Base-by-base conservation (phyloP, 257 asterid species). In the Buddleja alternifolia region DNA sequence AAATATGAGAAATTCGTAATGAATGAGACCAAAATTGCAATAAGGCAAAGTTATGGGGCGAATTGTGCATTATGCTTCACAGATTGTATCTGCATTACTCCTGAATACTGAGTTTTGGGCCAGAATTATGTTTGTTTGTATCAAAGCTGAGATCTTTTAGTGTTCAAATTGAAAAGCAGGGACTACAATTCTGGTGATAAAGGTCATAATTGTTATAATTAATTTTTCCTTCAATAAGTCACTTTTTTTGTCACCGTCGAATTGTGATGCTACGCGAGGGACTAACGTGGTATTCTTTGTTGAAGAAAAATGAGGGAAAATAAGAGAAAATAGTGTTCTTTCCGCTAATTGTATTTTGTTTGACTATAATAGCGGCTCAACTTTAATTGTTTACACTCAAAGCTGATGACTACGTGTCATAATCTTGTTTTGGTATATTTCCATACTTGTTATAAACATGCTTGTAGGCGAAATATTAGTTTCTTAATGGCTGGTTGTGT, bases 381-480 rank as follows among this genome's bases (percentile, higher is more conserved):
- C 47, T 46, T 60, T 17, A 40, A 20, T 39, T 60, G 25, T 23
- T 42, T 42, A n/a, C 40, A 39, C 19, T 69, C 34, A 15, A 62
- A 32, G 42, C 7, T 39, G 63, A 47, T 32, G 10, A 34, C 19
- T 1, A 39, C 19, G 5, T 17, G 7, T 14, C 20, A n/a, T 34
- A 1, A 4, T 51, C 20, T 51, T 39, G 6, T 53, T 41, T 4
- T 8, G 7, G 17, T 72, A 50, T 39, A 21, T 23, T 40, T 11
- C 42, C 21, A 48, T 52, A 36, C 64, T 76, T 52, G 63, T 44
- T 41, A 40, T 10, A 70, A 17, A 46, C 58, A 41, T 59, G 44
- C 66, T 25, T 61, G 24, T 25, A 50, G 71, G 52, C 52, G 47
- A 44, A 61, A 23, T 16, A 14, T n/a, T 52, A 34, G 45, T 50